Conservation (phyloP, 495 filamentous ascomycete species). For the Penicillium pulvis region DNA sequence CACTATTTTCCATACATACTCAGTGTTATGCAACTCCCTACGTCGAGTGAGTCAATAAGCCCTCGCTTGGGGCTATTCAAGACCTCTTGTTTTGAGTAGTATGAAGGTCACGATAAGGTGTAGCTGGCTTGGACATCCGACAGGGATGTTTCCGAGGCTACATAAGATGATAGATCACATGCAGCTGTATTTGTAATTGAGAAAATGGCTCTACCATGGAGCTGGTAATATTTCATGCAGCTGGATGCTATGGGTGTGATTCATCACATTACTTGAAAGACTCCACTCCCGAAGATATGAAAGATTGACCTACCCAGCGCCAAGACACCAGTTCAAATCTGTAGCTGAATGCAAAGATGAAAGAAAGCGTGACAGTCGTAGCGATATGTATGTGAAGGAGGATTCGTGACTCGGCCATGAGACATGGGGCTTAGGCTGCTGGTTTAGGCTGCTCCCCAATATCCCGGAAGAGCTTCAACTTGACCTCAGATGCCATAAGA, state of each 20-base stretch:
- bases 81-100: neutral
- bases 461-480: constrained; percentile 80
- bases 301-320: constrained; percentile 18
- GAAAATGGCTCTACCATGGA: neutral
- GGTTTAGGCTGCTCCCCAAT: constrained; percentile 43
- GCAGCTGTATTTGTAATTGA: neutral
- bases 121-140: neutral
- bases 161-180: neutral
- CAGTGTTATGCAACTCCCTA: neutral
- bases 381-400: constrained; percentile 15
- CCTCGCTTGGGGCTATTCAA: neutral
- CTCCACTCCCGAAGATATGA: neutral
- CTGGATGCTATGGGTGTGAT: neutral
- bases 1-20: neutral
- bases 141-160: neutral
- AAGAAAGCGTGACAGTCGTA: constrained; percentile 24
- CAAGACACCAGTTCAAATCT: constrained; percentile 7
- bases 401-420: neutral
- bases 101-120: neutral
- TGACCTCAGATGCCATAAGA: constrained; percentile 77
- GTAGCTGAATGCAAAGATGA: neutral
- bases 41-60: neutral
- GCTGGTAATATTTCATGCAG: neutral
- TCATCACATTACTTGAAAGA: neutral
- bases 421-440: constrained; percentile 10